A percentile compares a stretch with the other conserved stretches of the same genome.
Conservation (phyloP, 2,329 filamentous ascomycete genomes). For the Ophiocordyceps sinensis region DNA sequence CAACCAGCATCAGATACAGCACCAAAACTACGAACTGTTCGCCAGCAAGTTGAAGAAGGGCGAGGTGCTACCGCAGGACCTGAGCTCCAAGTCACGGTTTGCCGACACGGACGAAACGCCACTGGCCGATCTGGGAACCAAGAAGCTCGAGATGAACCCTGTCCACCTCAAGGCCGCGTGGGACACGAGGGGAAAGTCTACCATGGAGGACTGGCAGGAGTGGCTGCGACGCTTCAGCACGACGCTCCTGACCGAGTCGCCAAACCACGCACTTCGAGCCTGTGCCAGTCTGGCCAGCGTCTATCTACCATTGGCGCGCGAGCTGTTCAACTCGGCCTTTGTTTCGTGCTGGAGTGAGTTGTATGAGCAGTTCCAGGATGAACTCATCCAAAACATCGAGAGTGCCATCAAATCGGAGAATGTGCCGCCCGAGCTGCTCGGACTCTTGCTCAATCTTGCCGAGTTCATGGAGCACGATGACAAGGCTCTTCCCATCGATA, state of each 20-base stretch:
- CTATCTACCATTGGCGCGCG: constrained; percentile 80
- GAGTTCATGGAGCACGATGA: constrained; percentile 99
- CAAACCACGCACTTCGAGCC: constrained; percentile 84
- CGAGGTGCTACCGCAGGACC: constrained; percentile 85
- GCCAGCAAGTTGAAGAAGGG: constrained; percentile 89
- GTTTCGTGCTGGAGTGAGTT: constrained; percentile 98
- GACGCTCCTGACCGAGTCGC: constrained; percentile 85
- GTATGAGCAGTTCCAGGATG: constrained; percentile 93
- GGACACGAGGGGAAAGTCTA: constrained; percentile 94
- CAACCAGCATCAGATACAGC: constrained; percentile 64
- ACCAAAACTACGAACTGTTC: constrained; percentile 83
- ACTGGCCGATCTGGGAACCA: constrained; percentile 71
- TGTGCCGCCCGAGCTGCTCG: constrained; percentile 88
- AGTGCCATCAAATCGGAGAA: constrained; percentile 89
- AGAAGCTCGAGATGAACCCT: constrained; percentile 94
- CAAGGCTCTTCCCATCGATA: constrained; percentile 94
- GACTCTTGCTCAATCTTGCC: constrained; percentile 85
- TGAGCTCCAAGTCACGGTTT: constrained; percentile 76
- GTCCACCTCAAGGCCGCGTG: constrained; percentile 94
- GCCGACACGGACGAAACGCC: constrained; percentile 67
- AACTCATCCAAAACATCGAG: constrained; percentile 90
- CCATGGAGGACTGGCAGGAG: constrained; percentile 97
- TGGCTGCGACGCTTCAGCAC: constrained; percentile 97
- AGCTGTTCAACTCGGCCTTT: constrained; percentile 96
- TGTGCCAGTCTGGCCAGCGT: constrained; percentile 84